Evolutionary conservation across 306 rosid genomes (phyloP), one percentile per base, ranked within the genome.

Genomic region (Chamaecrista fasciculata): DNA sequence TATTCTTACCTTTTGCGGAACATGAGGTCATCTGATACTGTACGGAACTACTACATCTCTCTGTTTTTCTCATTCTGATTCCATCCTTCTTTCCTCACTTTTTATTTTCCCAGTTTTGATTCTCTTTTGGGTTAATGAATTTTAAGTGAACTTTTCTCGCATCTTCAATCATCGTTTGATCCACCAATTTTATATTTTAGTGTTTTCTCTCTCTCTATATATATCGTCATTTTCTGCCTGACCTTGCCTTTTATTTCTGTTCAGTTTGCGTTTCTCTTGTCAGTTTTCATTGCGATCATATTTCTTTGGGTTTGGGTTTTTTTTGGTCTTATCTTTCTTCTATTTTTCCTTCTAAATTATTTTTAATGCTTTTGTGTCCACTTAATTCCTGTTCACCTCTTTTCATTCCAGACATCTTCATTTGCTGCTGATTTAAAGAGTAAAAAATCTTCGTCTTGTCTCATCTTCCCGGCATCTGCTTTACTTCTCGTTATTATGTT

Each of bases 401-500:
- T 65, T n/a, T n/a, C n/a, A 72, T 74, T 39, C 15, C 96, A 85
- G 97, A 61, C 57, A 42, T 56, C 58, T 43, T 6, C 67, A 34
- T 31, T 33, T 58, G 29, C 64, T 67, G 78, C 70, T 21, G 89
- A 82, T 50, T 44, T 76, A 23, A 80, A 73, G 74, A 63, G 79
- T 63, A 59, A 80, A 77, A 81, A 72, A 47, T 80, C 87, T 9
- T 74, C 74, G 52, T 37, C 78, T 51, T 84, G 86, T 72, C 71
- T 62, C 72, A 3, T 88, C 44, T 42, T 90, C 36, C 90, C 96
- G 18, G 82, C 79, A 62, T 78, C 82, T 33, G 69, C 67, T 59
- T 81, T 94, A 68, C 61, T 86, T 16, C 81, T 52, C 67, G 50
- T 86, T 39, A 44, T 66, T 18, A 25, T 82, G 42, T 65, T 90